Evolutionary conservation across 2,329 filamentous ascomycete genomes (phyloP).

Genomic region (Aspergillus costaricaensis): DNA sequence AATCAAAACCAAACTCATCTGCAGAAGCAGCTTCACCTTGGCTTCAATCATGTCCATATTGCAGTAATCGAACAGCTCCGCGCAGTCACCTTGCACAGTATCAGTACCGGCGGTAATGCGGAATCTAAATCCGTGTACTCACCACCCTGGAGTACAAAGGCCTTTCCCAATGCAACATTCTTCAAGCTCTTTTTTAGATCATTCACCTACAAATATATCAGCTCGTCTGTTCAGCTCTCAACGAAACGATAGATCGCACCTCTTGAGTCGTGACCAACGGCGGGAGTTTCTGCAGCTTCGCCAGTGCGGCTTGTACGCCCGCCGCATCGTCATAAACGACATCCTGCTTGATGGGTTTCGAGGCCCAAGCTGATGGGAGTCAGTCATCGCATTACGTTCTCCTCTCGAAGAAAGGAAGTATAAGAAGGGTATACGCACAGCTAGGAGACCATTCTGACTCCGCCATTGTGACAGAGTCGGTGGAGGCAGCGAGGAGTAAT

Average conservation of each 20-base stretch:
- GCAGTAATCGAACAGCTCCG: constrained; percentile 97
- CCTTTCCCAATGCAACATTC: constrained; percentile 85
- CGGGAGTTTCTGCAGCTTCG: constrained; percentile 47
- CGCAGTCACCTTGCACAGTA: constrained; percentile 66
- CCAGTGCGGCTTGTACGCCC: constrained; percentile 42
- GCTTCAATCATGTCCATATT: constrained; percentile 84
- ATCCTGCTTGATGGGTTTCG: constrained; percentile 29
- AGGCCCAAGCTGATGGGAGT: constrained; percentile 22
- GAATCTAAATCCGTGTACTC: constrained; percentile 13
- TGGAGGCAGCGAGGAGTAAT: neutral
- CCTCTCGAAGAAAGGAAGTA: neutral
- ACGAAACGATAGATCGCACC: constrained; percentile 24
- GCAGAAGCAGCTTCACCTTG: constrained; percentile 93
- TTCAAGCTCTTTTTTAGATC: constrained; percentile 75
- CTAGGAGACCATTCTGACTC: constrained; percentile 16
- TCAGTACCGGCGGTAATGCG: neutral
- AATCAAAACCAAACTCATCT: constrained; percentile 95
- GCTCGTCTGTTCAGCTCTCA: neutral
- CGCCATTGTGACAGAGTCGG: neutral
- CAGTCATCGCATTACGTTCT: neutral
- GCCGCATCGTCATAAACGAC: constrained; percentile 46
- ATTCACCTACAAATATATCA: constrained; percentile 56
- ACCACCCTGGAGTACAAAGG: constrained; percentile 92
- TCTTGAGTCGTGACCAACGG: constrained; percentile 52
- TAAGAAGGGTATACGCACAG: constrained; percentile 15